Percentiles rank a stretch among this genome's conserved stretches.
These are phyloP conservation scores for Lagenidium giganteum DNA, from an alignment of 352 stramenopile species.

Conservation along the genomic window DNA sequence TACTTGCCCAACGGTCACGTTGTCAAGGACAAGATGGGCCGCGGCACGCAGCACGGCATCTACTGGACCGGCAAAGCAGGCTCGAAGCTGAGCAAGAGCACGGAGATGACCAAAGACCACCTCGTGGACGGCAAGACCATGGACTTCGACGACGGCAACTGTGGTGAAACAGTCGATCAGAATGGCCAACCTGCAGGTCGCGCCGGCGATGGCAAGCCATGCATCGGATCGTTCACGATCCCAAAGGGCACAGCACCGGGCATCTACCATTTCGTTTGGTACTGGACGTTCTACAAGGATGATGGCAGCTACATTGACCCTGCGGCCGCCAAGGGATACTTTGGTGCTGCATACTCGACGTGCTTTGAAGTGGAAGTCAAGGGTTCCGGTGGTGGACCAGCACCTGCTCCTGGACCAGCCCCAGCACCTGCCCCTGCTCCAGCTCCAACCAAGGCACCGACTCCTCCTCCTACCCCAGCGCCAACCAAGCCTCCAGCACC, in stretches of 20 bases:
- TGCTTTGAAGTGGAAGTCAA: conserved; percentile 66
- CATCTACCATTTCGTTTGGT: conserved; percentile 68
- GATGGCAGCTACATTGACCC: conserved; percentile 45
- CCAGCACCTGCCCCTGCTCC: background rate
- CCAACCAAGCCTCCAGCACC: conserved; percentile 4
- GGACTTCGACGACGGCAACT: conserved; percentile 60
- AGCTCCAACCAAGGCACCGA: background rate
- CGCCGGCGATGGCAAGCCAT: conserved; percentile 56
- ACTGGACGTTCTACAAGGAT: conserved; percentile 66
- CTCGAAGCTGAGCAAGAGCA: conserved; percentile 31
- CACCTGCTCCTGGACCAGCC: background rate
- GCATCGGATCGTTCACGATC: conserved; percentile 46
- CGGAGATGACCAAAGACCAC: conserved; percentile 40
- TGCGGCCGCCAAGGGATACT: conserved; percentile 42
- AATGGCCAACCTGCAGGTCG: conserved; percentile 35
- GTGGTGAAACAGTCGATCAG: conserved; percentile 43
- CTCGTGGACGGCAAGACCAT: conserved; percentile 37
- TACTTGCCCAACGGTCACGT: conserved; percentile 60
- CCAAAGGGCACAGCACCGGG: conserved; percentile 32
- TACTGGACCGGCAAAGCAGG: conserved; percentile 53
- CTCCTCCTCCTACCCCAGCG: background rate
- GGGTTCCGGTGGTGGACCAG: conserved; percentile 1
- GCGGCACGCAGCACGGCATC: conserved; percentile 51
- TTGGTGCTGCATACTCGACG: conserved; percentile 59
- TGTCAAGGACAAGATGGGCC: conserved; percentile 62